phyloP scores from a whole-genome alignment of 1,284 basidiomycete genomes.

The Microbotryum saponariae region DNA sequence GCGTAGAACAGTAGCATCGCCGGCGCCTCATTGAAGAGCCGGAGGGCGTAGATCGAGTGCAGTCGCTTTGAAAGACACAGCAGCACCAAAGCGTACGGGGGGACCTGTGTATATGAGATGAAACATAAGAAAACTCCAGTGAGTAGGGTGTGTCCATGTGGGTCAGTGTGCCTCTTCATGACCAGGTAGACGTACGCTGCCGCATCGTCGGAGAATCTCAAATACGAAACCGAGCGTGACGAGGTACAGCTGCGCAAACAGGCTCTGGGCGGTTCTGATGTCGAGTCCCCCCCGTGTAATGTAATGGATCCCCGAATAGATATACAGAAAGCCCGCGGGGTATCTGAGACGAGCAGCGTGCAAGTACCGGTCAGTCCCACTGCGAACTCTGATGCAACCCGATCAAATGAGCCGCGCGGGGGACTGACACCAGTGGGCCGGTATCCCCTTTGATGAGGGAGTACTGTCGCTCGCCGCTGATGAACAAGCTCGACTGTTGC shows the following conservation, averaged over 20 bases:
- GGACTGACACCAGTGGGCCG: slow-evolving; percentile 78
- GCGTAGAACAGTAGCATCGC: slow-evolving; percentile 54
- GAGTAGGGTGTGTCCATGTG: too few species aligned
- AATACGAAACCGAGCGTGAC: slow-evolving; percentile 57
- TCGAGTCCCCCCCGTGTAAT: slow-evolving; percentile 58
- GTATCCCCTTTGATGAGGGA: slow-evolving; percentile 78
- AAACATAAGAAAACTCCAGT: not conserved
- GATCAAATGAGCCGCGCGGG: slow-evolving; percentile 5
- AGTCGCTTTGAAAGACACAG: slow-evolving; percentile 81
- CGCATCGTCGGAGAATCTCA: slow-evolving; percentile 53
- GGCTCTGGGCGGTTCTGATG: slow-evolving; percentile 62
- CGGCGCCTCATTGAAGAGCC: slow-evolving; percentile 95
- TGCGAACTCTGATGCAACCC: not conserved
- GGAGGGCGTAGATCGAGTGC: slow-evolving; percentile 84
- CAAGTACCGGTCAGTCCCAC: too few species aligned
- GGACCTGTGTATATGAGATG: slow-evolving; percentile 43
- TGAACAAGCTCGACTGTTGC: slow-evolving; percentile 70
- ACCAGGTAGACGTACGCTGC: slow-evolving; percentile 6
- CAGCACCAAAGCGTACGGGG: slow-evolving; percentile 70
- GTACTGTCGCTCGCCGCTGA: slow-evolving; percentile 80
- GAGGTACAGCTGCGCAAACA: slow-evolving; percentile 69
- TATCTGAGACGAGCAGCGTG: slow-evolving; percentile 53
- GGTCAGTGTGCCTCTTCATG: too few species aligned
- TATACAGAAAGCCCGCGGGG: slow-evolving; percentile 83
- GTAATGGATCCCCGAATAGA: slow-evolving; percentile 65